Evolutionary conservation across 148 eudicot species (phyloP), one percentile per base, ranked within the genome.

Genomic region (Rhododendron mucronatum): DNA sequence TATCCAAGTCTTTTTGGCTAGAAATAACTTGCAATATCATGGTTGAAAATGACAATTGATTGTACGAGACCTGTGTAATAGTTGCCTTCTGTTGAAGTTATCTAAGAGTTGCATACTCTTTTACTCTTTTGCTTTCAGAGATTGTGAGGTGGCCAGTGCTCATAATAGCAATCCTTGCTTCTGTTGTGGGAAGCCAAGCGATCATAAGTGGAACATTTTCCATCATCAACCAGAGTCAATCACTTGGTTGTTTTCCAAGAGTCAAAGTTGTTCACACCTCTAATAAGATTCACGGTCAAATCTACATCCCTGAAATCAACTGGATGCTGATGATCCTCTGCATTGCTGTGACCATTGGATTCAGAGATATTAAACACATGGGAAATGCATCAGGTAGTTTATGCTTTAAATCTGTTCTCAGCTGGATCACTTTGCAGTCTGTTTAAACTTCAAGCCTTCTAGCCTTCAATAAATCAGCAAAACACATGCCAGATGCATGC

Each of bases 301-400:
- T 95, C 71, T 95, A 95, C 75, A 92, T 93, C 74, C 98, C 98
- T 13, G 98, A 95, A 89, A 92, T 95, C 80, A 95, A 95, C 81
- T 94, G 97, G 96, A 90, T 91, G 84, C 91, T 95, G 77, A 94
- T 95, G 98, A 35, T 93, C 78, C 93, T 92, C 82, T 94, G 98
- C 76, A 87, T 95, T 90, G 92, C 94, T 55, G 97, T 94, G 37
- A 95, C 98, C 28, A 91, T 92, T 85, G 98, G 94, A 63, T 95
- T 95, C 84, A 86, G 90, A 88, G 92, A 95, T 82, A 92, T 92
- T 33, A 94, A 93, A 88, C 97, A 92, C 88, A 88, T 95, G 85
- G 98, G 98, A 50, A 95, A 95, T 90, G 98, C 98, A 82, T 50
- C 84, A 82, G 84, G 75, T 82, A 81, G 0, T 75, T 74, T 78